phyloP scores from a whole-genome alignment of 1,284 basidiomycete genomes.

The Mycena sp. region DNA sequence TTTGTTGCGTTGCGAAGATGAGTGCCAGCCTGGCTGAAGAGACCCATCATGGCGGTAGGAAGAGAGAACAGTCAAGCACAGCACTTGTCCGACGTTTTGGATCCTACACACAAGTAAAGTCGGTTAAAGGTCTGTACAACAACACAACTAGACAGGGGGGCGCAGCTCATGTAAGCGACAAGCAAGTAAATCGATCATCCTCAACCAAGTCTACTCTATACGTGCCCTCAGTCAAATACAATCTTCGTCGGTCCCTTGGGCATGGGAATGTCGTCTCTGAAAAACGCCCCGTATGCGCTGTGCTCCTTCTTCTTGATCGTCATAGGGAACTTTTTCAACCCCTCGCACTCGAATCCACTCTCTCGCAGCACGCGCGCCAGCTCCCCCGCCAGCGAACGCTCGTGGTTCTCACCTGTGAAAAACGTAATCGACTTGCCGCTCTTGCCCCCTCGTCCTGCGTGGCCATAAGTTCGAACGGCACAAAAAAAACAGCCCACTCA shows the following conservation, averaged over 20 bases:
- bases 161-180: not conserved
- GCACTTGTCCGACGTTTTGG: not conserved
- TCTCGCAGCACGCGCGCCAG: constrained; percentile 93
- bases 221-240: constrained; percentile 77
- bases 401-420: constrained; percentile 92
- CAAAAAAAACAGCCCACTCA: constrained; percentile 42
- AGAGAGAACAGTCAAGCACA: constrained; percentile 29
- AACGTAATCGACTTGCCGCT: constrained; percentile 95
- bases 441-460: constrained; percentile 87
- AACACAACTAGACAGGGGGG: not conserved
- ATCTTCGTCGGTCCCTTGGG: constrained; percentile 90
- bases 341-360: constrained; percentile 84
- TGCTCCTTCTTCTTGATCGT: constrained; percentile 98
- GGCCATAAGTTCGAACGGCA: constrained; percentile 24
- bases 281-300: constrained; percentile 86
- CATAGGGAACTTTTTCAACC: constrained; percentile 91
- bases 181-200: not conserved
- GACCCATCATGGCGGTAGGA: constrained; percentile 71
- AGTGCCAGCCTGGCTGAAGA: constrained; percentile 75
- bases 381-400: constrained; percentile 91
- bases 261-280: constrained; percentile 79
- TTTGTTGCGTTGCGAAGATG: constrained; percentile 59
- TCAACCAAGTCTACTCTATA: constrained; percentile 11
- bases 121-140: too few species aligned
- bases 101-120: too few species aligned